These are phyloP conservation scores for Aspergillus conjunctus DNA, from an alignment of 495 filamentous ascomycete species.

Conservation along the genomic window DNA sequence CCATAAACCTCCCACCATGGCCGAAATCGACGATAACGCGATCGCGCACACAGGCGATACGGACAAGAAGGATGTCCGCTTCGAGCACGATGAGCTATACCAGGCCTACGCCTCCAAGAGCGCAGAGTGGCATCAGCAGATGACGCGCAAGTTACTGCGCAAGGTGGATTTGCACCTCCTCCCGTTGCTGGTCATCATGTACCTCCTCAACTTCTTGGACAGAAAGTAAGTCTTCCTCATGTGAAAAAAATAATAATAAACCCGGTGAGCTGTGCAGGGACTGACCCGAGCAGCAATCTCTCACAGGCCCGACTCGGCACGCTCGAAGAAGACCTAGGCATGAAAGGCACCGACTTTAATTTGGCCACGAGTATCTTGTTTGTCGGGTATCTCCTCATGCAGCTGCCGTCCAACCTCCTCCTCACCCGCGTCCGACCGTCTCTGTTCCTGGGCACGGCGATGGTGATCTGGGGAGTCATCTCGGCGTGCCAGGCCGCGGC, in stretches of 20 bases:
- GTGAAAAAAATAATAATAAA: background rate
- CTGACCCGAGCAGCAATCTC: slow-evolving; percentile 27
- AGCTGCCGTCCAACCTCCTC: slow-evolving; percentile 63
- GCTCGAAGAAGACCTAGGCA: slow-evolving; percentile 48
- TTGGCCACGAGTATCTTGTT: slow-evolving; percentile 68
- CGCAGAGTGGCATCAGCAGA: slow-evolving; percentile 38
- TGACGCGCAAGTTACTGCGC: slow-evolving; percentile 46
- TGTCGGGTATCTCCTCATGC: slow-evolving; percentile 62
- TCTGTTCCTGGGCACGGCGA: slow-evolving; percentile 32
- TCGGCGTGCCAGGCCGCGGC: slow-evolving; percentile 62
- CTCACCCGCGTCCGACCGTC: slow-evolving; percentile 49
- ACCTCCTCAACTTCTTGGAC: slow-evolving; percentile 81
- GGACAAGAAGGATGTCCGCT: slow-evolving; percentile 6
- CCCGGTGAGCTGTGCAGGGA: too few species aligned
- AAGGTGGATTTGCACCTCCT: slow-evolving; percentile 65
- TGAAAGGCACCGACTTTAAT: slow-evolving; percentile 55
- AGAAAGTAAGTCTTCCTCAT: slow-evolving; percentile 45
- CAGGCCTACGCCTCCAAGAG: slow-evolving; percentile 35
- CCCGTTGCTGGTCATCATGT: slow-evolving; percentile 67
- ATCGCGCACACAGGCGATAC: background rate
- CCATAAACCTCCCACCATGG: slow-evolving; percentile 1
- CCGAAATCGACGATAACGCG: slow-evolving; percentile 15
- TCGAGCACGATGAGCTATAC: slow-evolving; percentile 35
- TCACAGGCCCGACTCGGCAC: slow-evolving; percentile 45
- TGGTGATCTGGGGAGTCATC: slow-evolving; percentile 58